phyloP scores from a whole-genome alignment of 805 yeast species.

The Candida stauntonica region DNA sequence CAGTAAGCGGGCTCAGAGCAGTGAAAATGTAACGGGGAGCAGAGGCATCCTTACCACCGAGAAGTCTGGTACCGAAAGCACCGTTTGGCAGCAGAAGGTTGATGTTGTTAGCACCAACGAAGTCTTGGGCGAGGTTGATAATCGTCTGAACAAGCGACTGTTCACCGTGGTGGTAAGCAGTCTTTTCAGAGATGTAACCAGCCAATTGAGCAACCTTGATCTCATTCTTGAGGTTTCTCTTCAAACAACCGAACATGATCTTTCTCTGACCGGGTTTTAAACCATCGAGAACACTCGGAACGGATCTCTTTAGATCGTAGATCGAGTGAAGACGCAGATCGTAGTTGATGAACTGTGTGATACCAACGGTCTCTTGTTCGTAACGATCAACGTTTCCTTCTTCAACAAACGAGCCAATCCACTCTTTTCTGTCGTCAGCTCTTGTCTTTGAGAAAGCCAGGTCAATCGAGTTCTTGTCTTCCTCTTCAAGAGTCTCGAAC shows the following conservation, averaged over 20 bases:
- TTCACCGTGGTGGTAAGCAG: constrained; percentile 97
- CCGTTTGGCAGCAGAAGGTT: constrained; percentile 87
- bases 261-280: constrained; percentile 97
- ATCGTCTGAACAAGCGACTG: constrained; percentile 83
- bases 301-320: constrained; percentile 95
- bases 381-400: constrained; percentile 51
- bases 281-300: constrained; percentile 92
- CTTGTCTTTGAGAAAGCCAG: constrained; percentile 91
- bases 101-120: constrained; percentile 87
- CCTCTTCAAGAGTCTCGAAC: constrained; percentile 75
- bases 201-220: constrained; percentile 88
- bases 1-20: constrained; percentile 70
- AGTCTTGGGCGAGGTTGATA: constrained; percentile 91
- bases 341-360: constrained; percentile 89
- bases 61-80: constrained; percentile 91
- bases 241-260: constrained; percentile 82
- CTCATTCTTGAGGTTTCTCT: constrained; percentile 70
- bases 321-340: constrained; percentile 91
- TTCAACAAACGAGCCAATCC: constrained; percentile 94
- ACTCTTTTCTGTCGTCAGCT: constrained; percentile 96
- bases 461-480: constrained; percentile 76
- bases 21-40: constrained; percentile 96
- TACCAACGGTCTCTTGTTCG: constrained; percentile 53
- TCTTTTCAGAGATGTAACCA: constrained; percentile 82
- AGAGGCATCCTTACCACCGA: constrained; percentile 98